Percentiles rank a stretch among this genome's conserved stretches.
phyloP scores from a whole-genome alignment of 1,284 basidiomycete genomes.

The Agroathelia rolfsii region DNA sequence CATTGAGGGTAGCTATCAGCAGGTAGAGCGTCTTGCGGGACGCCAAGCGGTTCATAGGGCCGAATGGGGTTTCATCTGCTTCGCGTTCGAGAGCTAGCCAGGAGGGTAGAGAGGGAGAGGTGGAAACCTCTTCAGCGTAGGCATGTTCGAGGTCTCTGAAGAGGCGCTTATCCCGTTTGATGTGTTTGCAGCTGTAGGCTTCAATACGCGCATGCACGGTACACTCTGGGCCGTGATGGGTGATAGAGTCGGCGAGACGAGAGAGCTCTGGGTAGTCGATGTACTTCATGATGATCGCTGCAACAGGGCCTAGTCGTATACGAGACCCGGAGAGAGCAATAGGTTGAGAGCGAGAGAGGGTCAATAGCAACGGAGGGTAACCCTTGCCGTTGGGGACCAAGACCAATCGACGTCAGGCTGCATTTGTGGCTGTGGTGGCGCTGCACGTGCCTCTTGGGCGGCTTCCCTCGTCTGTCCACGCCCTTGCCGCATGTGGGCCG shows the following conservation, averaged over 20 bases:
- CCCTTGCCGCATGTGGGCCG: no score
- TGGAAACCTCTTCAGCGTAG: constrained; percentile 68
- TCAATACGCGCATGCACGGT: constrained; percentile 90
- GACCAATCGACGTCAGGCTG: no score
- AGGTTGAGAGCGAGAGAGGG: no score
- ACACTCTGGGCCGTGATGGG: constrained; percentile 81
- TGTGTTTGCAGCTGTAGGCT: constrained; percentile 96
- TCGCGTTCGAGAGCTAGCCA: constrained; percentile 58
- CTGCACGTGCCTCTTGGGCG: no score
- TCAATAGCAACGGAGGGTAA: no score
- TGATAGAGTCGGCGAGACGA: constrained; percentile 74
- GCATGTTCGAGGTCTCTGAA: constrained; percentile 86
- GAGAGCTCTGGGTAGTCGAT: constrained; percentile 79
- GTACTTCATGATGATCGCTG: constrained; percentile 72
- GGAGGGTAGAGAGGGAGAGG: constrained; percentile 61
- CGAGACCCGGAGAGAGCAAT: no score
- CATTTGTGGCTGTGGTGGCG: no score
- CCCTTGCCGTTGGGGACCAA: no score
- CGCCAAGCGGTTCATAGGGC: constrained; percentile 63
- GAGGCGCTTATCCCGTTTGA: constrained; percentile 94
- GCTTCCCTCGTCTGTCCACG: no score
- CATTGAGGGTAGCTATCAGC: constrained; percentile 93
- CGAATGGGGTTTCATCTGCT: constrained; percentile 69
- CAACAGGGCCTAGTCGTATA: no score
- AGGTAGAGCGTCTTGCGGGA: constrained; percentile 87